These are phyloP conservation scores for Neofusicoccum sp. DNA, from an alignment of 2,329 filamentous ascomycete species.

Conservation along the genomic window DNA sequence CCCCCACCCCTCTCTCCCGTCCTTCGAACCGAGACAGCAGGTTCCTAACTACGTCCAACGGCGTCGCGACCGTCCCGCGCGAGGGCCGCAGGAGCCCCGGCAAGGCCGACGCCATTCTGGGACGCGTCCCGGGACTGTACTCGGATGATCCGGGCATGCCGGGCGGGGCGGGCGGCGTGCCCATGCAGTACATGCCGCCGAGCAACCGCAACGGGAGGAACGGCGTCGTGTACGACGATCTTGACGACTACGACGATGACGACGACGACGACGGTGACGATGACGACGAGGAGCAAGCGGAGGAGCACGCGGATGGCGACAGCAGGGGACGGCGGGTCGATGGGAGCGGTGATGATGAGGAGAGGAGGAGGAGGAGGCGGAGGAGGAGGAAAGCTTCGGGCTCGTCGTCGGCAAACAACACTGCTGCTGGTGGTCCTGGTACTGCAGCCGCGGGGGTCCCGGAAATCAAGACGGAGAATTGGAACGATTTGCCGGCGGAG, in stretches of 20 bases:
- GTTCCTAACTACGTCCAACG: slow-evolving; percentile 36
- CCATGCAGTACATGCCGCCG: slow-evolving; percentile 38
- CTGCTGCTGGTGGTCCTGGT: background rate
- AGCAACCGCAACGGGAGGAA: slow-evolving; percentile 20
- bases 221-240: slow-evolving; percentile 9
- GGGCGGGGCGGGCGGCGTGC: slow-evolving; percentile 31
- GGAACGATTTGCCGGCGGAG: slow-evolving; percentile 51
- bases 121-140: slow-evolving; percentile 36
- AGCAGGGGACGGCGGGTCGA: slow-evolving; percentile 27
- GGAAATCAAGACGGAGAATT: slow-evolving; percentile 36
- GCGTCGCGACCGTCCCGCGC: slow-evolving; percentile 31
- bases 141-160: slow-evolving; percentile 23
- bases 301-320: slow-evolving; percentile 34
- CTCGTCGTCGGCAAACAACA: slow-evolving; percentile 18
- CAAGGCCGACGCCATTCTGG: slow-evolving; percentile 44
- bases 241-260: slow-evolving; percentile 15
- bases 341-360: background rate
- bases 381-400: slow-evolving; percentile 21
- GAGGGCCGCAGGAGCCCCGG: slow-evolving; percentile 37
- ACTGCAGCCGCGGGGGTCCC: background rate
- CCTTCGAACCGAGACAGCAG: slow-evolving; percentile 23
- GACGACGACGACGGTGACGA: slow-evolving; percentile 34
- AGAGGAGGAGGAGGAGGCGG: slow-evolving; percentile 35
- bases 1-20: background rate
- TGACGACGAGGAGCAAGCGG: slow-evolving; percentile 24